Base-by-base conservation (phyloP, 768 basidiomycete species). In the Mycena haematopus region DNA sequence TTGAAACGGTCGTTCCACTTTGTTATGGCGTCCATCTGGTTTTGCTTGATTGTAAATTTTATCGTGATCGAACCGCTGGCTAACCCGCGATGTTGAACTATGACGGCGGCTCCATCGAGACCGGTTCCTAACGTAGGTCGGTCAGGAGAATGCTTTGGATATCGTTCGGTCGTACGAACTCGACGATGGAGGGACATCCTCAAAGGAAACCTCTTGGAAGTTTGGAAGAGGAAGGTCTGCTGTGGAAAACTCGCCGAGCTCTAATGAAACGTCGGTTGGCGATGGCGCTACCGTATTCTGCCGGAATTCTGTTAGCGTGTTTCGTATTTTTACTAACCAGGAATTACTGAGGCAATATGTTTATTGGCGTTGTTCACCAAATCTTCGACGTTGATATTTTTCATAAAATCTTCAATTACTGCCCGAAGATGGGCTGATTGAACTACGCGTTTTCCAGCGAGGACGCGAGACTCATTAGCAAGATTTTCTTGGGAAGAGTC, bases 1-100 rank as follows among this genome's bases (percentile, higher is more conserved):
- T 75, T 72, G 21, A 66, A 71, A 69, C 79, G 73, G 50, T 77
- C 74, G 6, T 71, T 73, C 83, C 83, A 84, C 50, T 68, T 67
- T 9, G 42, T 58, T 13, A 73, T 52, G 44, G 42, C 56, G 11
- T 55, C 57, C 31, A 69, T 61, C n/a, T 71, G 69, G 22, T 36
- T 15, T 35, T 70, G 61, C n/a, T 66, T 58, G 27, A 76, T 70
- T 6, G 63, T 55, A 42, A 74, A 74, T 9, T 70, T 50, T 10
- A 76, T 60, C 14, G 66, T 66, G 13, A 74, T 71, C 17, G 54
- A 60, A 31, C 65, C 65, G 11, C 55, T 51, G 11, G 52, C 27
- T 45, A 67, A 58, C 14, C 75, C 76, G 40, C 70, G 68, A 33
- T 74, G 71, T 27, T 49, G 54, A 15, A 70, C 72, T 29, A 76